Evolutionary conservation across 2,329 filamentous ascomycete species (phyloP).

Genomic region (Trichoderma atroviride): DNA sequence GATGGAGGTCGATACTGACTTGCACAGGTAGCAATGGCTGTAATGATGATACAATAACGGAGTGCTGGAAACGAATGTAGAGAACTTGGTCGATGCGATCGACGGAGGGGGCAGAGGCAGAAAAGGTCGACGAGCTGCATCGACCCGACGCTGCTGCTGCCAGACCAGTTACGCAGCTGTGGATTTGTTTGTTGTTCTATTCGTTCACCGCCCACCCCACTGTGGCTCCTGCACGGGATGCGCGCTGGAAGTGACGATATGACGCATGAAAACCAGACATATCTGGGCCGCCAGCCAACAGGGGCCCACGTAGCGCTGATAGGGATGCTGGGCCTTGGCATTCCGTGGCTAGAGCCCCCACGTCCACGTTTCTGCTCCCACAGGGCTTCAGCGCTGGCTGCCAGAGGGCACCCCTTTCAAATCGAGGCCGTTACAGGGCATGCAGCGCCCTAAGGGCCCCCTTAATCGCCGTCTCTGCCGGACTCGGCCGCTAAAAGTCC

Average conservation of each 20-base stretch:
- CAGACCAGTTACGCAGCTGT: constrained; percentile 22
- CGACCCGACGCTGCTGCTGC: constrained; percentile 13
- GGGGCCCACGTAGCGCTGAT: constrained; percentile 5
- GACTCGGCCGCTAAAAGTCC: neutral
- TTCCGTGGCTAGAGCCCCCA: constrained; percentile 10
- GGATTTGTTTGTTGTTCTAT: constrained; percentile 11
- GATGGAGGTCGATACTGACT: neutral
- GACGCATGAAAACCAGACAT: constrained; percentile 7
- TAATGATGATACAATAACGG: constrained; percentile 17
- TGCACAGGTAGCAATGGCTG: neutral
- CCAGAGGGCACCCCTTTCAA: constrained; percentile 6
- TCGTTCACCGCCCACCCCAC: constrained; percentile 25
- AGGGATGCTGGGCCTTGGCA: neutral
- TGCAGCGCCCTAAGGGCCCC: constrained; percentile 11
- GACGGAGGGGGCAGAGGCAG: constrained; percentile 11
- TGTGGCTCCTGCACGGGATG: constrained; percentile 20
- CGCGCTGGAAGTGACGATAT: constrained; percentile 19
- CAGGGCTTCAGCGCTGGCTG: constrained; percentile 1
- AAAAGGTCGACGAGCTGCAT: constrained; percentile 12
- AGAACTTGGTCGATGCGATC: constrained; percentile 7
- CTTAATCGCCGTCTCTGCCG: constrained; percentile 1
- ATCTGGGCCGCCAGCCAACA: constrained; percentile 5
- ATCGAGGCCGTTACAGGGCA: neutral
- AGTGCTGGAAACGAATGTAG: neutral
- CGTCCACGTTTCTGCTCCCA: constrained; percentile 15